Evolutionary conservation across 352 stramenopile species (phyloP).

Genomic region (Pythium pyrilobum): DNA sequence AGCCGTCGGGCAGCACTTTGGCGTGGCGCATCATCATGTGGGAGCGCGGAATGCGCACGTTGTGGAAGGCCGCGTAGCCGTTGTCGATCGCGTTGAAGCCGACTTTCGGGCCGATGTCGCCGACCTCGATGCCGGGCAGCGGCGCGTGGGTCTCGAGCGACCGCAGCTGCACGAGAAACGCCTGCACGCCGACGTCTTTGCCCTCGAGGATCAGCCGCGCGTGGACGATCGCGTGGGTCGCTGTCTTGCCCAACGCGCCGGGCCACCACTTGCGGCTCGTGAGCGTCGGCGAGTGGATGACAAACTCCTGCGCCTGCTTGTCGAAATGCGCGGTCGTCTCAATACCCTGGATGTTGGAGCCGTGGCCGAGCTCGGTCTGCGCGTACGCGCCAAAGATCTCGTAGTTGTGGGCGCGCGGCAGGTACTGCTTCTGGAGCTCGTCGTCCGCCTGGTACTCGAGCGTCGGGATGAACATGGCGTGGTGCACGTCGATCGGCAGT

Average conservation of each 20-base stretch:
- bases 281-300: constrained; percentile 94
- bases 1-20: constrained; percentile 52
- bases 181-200: constrained; percentile 89
- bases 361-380: constrained; percentile 92
- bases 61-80: constrained; percentile 71
- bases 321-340: constrained; percentile 96
- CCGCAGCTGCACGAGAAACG: constrained; percentile 95
- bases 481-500: constrained; percentile 39
- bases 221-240: constrained; percentile 95
- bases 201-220: constrained; percentile 85
- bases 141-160: constrained; percentile 67
- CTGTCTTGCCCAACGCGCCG: constrained; percentile 89
- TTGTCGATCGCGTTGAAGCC: constrained; percentile 74
- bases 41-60: constrained; percentile 61
- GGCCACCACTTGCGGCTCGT: constrained; percentile 97
- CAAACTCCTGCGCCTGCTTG: constrained; percentile 82
- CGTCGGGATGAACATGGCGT: constrained; percentile 54
- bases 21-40: constrained; percentile 77
- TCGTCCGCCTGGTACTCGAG: constrained; percentile 57
- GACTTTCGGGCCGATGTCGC: constrained; percentile 69
- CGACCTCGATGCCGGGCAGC: constrained; percentile 49
- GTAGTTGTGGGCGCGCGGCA: constrained; percentile 50
- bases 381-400: constrained; percentile 83
- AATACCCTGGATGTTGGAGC: constrained; percentile 80
- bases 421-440: constrained; percentile 52